Conservation (phyloP, 2,329 filamentous ascomycete genomes). For the Cadophora malorum region DNA sequence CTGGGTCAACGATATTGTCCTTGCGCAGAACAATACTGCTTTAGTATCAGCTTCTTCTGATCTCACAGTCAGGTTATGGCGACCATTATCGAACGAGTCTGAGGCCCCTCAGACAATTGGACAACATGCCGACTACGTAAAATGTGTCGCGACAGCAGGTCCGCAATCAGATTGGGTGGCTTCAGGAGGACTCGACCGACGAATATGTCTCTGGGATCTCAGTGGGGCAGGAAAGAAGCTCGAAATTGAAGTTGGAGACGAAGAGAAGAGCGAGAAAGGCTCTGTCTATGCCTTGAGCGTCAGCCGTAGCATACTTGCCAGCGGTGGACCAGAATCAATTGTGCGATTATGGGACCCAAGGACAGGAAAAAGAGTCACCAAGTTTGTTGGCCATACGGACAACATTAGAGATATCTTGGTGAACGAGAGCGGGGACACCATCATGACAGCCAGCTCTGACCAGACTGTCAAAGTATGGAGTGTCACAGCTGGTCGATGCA, state of each 20-base stretch:
- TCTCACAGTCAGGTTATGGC: slow-evolving; percentile 77
- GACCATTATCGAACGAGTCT: slow-evolving; percentile 70
- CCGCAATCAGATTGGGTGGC: slow-evolving; percentile 82
- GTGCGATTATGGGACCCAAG: slow-evolving; percentile 91
- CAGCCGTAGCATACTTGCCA: slow-evolving; percentile 81
- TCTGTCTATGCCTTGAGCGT: slow-evolving; percentile 91
- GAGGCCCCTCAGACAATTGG: slow-evolving; percentile 82
- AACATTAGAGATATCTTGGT: slow-evolving; percentile 91
- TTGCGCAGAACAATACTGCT: slow-evolving; percentile 68
- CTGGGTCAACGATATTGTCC: slow-evolving; percentile 78
- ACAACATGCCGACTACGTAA: slow-evolving; percentile 94
- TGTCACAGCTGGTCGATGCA: slow-evolving; percentile 90
- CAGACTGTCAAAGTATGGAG: slow-evolving; percentile 99
- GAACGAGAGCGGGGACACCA: slow-evolving; percentile 85
- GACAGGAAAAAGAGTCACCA: slow-evolving; percentile 88
- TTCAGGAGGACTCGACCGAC: slow-evolving; percentile 90
- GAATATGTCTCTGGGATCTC: slow-evolving; percentile 92
- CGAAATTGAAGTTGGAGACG: slow-evolving; percentile 83
- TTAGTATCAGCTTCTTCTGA: slow-evolving; percentile 77
- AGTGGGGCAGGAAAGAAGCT: slow-evolving; percentile 85
- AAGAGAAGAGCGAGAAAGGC: slow-evolving; percentile 87
- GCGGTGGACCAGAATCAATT: slow-evolving; percentile 91
- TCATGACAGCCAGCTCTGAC: slow-evolving; percentile 93
- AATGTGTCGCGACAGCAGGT: slow-evolving; percentile 83
- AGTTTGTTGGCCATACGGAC: slow-evolving; percentile 95